Evolutionary conservation across 495 filamentous ascomycete species (phyloP).

Genomic region (Aeminium ludgeri): DNA sequence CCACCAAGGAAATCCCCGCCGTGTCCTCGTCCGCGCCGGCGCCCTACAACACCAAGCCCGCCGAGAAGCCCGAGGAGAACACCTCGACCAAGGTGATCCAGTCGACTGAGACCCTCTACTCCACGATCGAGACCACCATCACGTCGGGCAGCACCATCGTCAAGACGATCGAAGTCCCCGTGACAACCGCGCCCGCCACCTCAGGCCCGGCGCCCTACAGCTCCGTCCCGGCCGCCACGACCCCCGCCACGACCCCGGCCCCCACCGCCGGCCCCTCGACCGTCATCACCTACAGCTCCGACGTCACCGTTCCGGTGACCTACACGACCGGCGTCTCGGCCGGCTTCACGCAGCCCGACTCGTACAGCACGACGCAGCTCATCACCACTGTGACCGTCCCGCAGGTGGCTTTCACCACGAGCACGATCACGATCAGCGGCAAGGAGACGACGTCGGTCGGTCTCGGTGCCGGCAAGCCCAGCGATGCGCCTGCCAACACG

Average conservation of each 20-base stretch:
- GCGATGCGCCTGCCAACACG: constrained; percentile 20
- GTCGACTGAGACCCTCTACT: constrained; percentile 15
- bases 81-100: constrained; percentile 2
- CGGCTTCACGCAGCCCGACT: constrained; percentile 33
- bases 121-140: constrained; percentile 17
- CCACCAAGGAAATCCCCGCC: constrained; percentile 1
- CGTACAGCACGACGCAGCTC: constrained; percentile 36
- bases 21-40: neutral
- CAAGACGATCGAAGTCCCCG: constrained; percentile 27
- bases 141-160: constrained; percentile 30
- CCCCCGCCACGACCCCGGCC: constrained; percentile 11
- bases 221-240: constrained; percentile 23
- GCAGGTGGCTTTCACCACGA: constrained; percentile 55
- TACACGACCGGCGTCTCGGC: constrained; percentile 29
- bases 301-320: constrained; percentile 28
- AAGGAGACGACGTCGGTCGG: constrained; percentile 26
- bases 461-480: constrained; percentile 34
- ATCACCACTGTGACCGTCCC: constrained; percentile 51
- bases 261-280: constrained; percentile 24
- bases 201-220: constrained; percentile 1
- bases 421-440: constrained; percentile 23
- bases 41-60: neutral
- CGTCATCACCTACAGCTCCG: constrained; percentile 35
- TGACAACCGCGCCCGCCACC: constrained; percentile 17
- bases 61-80: no score